Evolutionary conservation across 306 rosid genomes (phyloP).

Genomic region (Adenanthera pavonina): DNA sequence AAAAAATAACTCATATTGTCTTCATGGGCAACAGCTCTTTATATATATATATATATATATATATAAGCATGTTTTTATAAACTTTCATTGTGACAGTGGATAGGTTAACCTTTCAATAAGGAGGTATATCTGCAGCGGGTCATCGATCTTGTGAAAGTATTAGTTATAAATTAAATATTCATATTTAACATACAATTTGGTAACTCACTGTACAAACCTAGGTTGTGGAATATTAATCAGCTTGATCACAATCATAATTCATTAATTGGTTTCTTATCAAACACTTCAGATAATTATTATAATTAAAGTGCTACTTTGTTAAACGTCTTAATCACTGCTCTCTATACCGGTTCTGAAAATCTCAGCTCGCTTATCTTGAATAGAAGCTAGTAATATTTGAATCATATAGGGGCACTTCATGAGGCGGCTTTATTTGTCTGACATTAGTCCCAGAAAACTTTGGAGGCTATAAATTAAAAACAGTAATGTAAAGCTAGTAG

Average conservation of each 20-base stretch:
- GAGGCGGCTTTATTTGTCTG: no score
- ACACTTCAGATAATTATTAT: neutral
- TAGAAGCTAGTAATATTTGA: no score
- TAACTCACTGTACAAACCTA: neutral
- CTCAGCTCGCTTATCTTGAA: no score
- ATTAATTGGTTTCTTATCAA: neutral
- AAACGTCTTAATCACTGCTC: neutral
- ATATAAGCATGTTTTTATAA: no score
- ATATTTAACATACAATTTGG: neutral
- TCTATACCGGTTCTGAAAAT: no score
- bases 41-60: neutral
- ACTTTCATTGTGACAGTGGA: neutral
- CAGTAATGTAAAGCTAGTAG: no score
- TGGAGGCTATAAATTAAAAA: no score
- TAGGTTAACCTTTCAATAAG: neutral
- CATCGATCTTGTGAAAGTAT: neutral
- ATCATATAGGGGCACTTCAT: no score
- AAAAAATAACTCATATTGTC: conserved; percentile 8
- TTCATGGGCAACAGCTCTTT: neutral
- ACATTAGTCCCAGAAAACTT: no score
- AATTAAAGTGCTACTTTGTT: neutral
- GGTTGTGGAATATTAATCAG: neutral
- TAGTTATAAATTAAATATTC: neutral
- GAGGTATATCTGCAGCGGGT: neutral
- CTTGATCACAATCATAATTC: neutral